Evolutionary conservation across 1,284 basidiomycete species (phyloP).

Genomic region (Cutaneotrichosporon sp.): DNA sequence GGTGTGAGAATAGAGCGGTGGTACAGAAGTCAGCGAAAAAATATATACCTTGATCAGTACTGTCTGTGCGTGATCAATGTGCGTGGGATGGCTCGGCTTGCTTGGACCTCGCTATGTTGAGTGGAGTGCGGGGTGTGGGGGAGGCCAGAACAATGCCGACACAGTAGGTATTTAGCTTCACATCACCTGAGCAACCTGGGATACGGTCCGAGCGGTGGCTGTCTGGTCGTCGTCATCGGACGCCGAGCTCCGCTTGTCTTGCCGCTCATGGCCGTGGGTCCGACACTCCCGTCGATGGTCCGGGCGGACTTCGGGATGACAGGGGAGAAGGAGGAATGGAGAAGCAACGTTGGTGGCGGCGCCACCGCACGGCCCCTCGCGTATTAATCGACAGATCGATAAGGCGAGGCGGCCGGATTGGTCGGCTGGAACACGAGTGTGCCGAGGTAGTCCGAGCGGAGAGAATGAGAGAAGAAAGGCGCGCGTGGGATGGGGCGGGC

Average conservation of each 20-base stretch:
- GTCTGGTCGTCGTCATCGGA: not conserved
- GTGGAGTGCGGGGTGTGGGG: not conserved
- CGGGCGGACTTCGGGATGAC: not conserved
- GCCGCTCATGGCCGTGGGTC: not conserved
- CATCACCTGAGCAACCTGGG: not conserved
- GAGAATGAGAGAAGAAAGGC: not conserved
- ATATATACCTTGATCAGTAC: too few species aligned
- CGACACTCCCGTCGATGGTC: not conserved
- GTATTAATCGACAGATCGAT: not conserved
- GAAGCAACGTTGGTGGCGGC: not conserved
- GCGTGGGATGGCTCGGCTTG: too few species aligned
- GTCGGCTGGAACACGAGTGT: not conserved
- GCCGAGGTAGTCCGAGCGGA: not conserved
- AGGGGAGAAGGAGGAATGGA: not conserved
- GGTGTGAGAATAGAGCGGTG: too few species aligned
- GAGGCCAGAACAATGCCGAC: not conserved
- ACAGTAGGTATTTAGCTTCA: not conserved
- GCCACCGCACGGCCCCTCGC: not conserved
- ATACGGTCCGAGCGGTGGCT: not conserved
- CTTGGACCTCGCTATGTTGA: too few species aligned
- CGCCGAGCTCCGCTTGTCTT: not conserved
- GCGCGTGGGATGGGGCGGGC: not conserved
- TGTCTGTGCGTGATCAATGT: too few species aligned
- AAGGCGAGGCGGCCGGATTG: not conserved
- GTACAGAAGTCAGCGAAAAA: too few species aligned